A percentile compares a stretch with the other conserved stretches of the same genome.
phyloP scores from a whole-genome alignment of 2,329 filamentous ascomycete genomes.

The Dactylellina parvicollis region DNA sequence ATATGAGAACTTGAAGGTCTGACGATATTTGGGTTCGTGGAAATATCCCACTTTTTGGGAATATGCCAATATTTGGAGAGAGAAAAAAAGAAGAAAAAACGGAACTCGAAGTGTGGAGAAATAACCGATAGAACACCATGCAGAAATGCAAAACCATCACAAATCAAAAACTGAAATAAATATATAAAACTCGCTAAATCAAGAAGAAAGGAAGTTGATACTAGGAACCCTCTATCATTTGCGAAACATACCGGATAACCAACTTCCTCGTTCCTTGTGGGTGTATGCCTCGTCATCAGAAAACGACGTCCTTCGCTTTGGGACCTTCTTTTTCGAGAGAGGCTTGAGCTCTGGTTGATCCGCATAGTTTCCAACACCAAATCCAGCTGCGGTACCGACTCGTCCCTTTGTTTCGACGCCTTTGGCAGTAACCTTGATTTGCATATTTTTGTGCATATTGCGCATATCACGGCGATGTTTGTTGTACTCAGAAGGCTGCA shows the following conservation, averaged over 20 bases:
- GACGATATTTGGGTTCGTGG: conserved; percentile 21
- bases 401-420: conserved; percentile 47
- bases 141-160: conserved; percentile 33
- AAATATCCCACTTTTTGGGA: background rate
- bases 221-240: conserved; percentile 50
- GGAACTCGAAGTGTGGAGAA: conserved; percentile 41
- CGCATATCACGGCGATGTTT: conserved; percentile 51
- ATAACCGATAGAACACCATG: conserved; percentile 43
- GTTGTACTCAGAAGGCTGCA: conserved; percentile 47
- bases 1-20: conserved; percentile 25
- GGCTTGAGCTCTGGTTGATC: conserved; percentile 39
- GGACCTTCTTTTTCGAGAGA: conserved; percentile 41
- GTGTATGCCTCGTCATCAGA: conserved; percentile 47
- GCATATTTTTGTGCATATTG: conserved; percentile 45
- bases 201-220: conserved; percentile 25
- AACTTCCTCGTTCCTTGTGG: conserved; percentile 41
- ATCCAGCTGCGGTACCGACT: conserved; percentile 49
- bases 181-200: conserved; percentile 3
- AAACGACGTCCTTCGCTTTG: conserved; percentile 44
- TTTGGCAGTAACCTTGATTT: conserved; percentile 48
- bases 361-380: conserved; percentile 50
- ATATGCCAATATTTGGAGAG: background rate
- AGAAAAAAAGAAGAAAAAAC: background rate
- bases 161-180: background rate
- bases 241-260: conserved; percentile 48